phyloP scores from a whole-genome alignment of 1,284 basidiomycete genomes.

The Vanrija pseudolonga region DNA sequence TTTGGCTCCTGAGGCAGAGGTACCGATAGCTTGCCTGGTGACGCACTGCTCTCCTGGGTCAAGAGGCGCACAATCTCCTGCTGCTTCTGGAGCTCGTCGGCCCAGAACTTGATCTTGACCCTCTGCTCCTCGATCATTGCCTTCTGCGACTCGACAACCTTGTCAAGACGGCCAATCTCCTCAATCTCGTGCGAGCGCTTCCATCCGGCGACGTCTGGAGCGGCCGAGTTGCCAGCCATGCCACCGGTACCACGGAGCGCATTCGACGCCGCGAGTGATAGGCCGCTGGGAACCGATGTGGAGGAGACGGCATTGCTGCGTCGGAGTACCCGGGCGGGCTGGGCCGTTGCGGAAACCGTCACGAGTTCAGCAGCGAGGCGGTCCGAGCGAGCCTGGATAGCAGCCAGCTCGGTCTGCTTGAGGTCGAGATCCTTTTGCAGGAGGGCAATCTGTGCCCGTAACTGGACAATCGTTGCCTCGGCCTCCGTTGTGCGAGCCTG shows the following conservation, averaged over 20 bases:
- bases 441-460: background rate
- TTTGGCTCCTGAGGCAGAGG: background rate
- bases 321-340: background rate
- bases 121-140: conserved; percentile 43
- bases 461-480: background rate
- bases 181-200: conserved; percentile 19
- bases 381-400: conserved; percentile 6
- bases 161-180: conserved; percentile 42
- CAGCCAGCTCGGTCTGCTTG: background rate
- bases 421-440: conserved; percentile 2
- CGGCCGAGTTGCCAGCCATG: background rate
- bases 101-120: conserved; percentile 44
- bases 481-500: background rate
- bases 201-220: conserved; percentile 7
- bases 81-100: conserved; percentile 44
- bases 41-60: conserved; percentile 13
- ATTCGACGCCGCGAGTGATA: background rate
- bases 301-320: background rate
- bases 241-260: conserved; percentile 6
- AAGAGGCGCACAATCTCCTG: conserved; percentile 39
- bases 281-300: conserved; percentile 4
- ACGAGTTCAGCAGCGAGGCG: conserved; percentile 10
- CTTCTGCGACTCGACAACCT: conserved; percentile 43
- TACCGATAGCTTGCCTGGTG: background rate
- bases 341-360: background rate